phyloP scores from a whole-genome alignment of 352 stramenopile genomes.

The Globisporangium apiculatum region DNA sequence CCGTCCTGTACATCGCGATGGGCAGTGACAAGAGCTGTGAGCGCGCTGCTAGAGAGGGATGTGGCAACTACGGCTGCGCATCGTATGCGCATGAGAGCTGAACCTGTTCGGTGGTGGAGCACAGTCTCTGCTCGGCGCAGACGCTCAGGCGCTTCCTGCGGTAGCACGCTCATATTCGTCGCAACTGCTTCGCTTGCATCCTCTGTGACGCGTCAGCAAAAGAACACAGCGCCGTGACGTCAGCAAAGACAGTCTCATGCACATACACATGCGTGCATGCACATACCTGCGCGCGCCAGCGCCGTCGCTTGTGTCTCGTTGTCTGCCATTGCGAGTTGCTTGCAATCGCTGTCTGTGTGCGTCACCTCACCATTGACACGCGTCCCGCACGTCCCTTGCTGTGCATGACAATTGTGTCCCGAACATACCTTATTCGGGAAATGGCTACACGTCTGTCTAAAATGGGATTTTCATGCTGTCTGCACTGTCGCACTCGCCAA shows the following conservation, averaged over 20 bases:
- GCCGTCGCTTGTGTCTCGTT: neutral
- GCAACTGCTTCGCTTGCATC: neutral
- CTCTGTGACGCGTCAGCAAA: too few species aligned
- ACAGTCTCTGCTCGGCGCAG: slow-evolving; percentile 69
- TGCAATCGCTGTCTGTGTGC: neutral
- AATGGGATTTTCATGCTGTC: neutral
- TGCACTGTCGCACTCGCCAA: neutral
- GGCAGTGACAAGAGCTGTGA: neutral
- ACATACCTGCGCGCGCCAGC: neutral
- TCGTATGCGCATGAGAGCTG: neutral
- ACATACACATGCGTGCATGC: neutral
- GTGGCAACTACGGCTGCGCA: neutral
- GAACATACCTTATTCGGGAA: slow-evolving; percentile 1
- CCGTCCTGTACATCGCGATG: slow-evolving; percentile 17
- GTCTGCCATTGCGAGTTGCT: neutral
- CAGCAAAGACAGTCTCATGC: neutral
- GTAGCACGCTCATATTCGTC: neutral
- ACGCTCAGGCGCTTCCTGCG: slow-evolving; percentile 35
- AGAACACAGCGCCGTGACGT: neutral
- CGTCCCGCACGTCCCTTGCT: neutral
- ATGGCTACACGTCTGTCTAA: slow-evolving; percentile 1
- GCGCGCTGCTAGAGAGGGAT: neutral
- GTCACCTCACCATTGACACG: neutral
- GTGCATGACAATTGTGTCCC: neutral
- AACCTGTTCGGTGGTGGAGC: slow-evolving; percentile 47